Percentiles rank a stretch among this genome's conserved stretches.
These are phyloP conservation scores for Mycena haematopus DNA, from an alignment of 768 basidiomycete genomes.

Conservation along the genomic window DNA sequence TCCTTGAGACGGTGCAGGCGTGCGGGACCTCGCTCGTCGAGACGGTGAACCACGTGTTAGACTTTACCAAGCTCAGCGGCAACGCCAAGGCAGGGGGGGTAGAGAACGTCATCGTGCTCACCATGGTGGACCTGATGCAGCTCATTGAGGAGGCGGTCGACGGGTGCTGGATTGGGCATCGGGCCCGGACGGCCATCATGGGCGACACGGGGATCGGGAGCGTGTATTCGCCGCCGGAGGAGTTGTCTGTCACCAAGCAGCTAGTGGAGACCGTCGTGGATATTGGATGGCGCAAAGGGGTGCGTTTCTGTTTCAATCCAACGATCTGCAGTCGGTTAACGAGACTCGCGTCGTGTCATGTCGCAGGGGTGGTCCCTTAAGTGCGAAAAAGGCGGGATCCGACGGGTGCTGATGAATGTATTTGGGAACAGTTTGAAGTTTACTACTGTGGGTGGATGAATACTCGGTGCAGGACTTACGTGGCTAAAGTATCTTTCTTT, in stretches of 20 bases:
- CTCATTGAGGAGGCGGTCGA: conserved; percentile 90
- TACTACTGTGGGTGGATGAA: conserved; percentile 64
- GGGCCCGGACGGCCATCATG: conserved; percentile 74
- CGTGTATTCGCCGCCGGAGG: conserved; percentile 85
- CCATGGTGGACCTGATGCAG: conserved; percentile 80
- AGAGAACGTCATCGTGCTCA: conserved; percentile 74
- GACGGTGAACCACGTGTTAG: conserved; percentile 95
- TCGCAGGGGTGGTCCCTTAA: conserved; percentile 82
- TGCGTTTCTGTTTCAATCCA: conserved; percentile 39
- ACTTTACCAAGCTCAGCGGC: conserved; percentile 94
- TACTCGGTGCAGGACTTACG: conserved; percentile 11
- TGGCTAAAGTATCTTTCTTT: conserved; percentile 7
- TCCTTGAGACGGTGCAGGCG: conserved; percentile 91
- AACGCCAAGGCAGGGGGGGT: conserved; percentile 80
- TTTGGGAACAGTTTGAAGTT: conserved; percentile 96
- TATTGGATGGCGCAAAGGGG: conserved; percentile 74
- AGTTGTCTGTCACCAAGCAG: conserved; percentile 51
- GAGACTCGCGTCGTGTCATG: no score
- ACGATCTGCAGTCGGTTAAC: conserved; percentile 8
- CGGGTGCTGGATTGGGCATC: conserved; percentile 92
- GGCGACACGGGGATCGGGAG: conserved; percentile 87
- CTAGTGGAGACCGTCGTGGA: conserved; percentile 90
- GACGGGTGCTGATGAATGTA: conserved; percentile 92
- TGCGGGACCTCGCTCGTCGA: conserved; percentile 96
- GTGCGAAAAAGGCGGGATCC: conserved; percentile 92